Evolutionary conservation across 352 stramenopile genomes (phyloP).

Genomic region (Thraustochytrium sp.): DNA sequence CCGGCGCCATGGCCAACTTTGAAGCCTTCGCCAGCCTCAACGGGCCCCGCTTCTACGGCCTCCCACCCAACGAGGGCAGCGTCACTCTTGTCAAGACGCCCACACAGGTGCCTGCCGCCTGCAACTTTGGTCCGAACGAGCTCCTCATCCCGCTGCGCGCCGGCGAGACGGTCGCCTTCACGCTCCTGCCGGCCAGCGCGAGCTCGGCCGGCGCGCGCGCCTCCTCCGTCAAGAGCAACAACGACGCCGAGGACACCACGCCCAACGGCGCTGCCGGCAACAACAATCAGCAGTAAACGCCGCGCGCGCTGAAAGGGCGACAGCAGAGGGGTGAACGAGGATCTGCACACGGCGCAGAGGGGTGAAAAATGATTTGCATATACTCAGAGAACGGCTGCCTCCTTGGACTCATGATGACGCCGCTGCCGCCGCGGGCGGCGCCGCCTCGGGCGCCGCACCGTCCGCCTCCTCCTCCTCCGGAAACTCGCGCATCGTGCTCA

Average conservation of each 20-base stretch:
- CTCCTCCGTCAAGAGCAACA: not conserved
- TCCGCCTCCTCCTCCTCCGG: not conserved
- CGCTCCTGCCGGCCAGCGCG: not conserved
- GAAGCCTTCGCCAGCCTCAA: conserved; percentile 88
- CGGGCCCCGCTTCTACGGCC: conserved; percentile 92
- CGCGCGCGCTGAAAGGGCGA: not conserved
- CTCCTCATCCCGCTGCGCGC: conserved; percentile 13
- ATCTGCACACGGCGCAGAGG: not conserved
- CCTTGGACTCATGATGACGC: not conserved
- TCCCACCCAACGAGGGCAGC: conserved; percentile 75
- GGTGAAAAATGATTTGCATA: not conserved
- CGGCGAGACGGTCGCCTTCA: conserved; percentile 12
- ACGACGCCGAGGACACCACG: not conserved
- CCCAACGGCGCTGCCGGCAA: too few relatives aligned
- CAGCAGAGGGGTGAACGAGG: not conserved
- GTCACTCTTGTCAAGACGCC: conserved; percentile 23
- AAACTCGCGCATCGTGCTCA: conserved; percentile 27
- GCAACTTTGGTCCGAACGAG: conserved; percentile 20
- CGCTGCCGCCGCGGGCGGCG: too few relatives aligned
- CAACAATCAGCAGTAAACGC: not conserved
- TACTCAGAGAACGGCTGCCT: not conserved
- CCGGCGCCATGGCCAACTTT: conserved; percentile 82
- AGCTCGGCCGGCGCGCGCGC: not conserved
- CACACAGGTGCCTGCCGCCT: not conserved
- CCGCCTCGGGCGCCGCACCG: too few relatives aligned